Percentiles rank a stretch among this genome's conserved stretches.
Conservation (phyloP, 75 land plant species). For the Pinus albicaulis region DNA sequence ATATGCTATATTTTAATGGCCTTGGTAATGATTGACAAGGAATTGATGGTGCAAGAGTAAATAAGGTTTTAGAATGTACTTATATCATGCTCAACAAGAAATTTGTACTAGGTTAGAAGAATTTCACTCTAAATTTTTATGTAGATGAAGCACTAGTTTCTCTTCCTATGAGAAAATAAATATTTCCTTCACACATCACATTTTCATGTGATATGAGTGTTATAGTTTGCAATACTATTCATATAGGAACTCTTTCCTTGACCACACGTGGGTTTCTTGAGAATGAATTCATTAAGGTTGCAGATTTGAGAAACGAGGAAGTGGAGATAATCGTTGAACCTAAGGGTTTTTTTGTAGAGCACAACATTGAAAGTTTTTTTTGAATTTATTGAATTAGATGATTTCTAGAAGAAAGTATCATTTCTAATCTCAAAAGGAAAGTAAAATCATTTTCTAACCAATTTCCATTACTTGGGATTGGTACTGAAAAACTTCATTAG, state of each 20-base stretch:
- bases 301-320: conserved; percentile 84
- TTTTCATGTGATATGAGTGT: conserved; percentile 88
- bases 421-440: conserved; percentile 45
- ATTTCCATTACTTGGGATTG: conserved; percentile 78
- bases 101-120: conserved; percentile 72
- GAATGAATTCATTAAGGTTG: conserved; percentile 57
- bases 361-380: conserved; percentile 80
- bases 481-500: no score
- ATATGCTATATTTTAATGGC: no score
- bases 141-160: no score
- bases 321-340: conserved; percentile 58
- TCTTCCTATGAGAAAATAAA: no score
- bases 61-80: conserved; percentile 79
- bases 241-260: conserved; percentile 86
- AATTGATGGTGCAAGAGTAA: conserved; percentile 88
- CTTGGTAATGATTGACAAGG: conserved; percentile 32
- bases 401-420: conserved; percentile 37
- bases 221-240: conserved; percentile 80
- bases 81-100: conserved; percentile 93
- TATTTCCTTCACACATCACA: no score
- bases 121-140: no score
- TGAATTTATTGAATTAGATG: conserved; percentile 50
- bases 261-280: conserved; percentile 82
- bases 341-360: conserved; percentile 40
- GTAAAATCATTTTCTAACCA: conserved; percentile 69